Conservation (phyloP, 345 rosid species). For the Hirschfeldia incana region DNA sequence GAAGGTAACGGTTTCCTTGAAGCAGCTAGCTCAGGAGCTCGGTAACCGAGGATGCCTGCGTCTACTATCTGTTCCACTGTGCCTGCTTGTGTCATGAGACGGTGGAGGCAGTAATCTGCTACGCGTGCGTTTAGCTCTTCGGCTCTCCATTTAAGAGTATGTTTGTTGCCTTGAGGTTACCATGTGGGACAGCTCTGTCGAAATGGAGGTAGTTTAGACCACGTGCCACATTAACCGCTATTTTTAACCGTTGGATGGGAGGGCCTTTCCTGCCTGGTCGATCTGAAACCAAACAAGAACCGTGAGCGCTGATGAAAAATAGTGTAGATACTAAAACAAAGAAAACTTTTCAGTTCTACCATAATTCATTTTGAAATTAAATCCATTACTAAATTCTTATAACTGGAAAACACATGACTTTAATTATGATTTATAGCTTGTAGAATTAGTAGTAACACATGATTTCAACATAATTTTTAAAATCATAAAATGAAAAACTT, state of each 20-base stretch:
- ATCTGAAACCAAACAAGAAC: constrained; percentile 48
- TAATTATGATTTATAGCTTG: too few species aligned
- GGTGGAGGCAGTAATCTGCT: constrained; percentile 92
- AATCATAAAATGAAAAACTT: too few species aligned
- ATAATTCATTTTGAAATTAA: too few species aligned
- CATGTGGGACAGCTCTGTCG: constrained; percentile 95
- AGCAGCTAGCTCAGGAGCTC: constrained; percentile 92
- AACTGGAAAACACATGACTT: too few species aligned
- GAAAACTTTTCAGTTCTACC: too few species aligned
- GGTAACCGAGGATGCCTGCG: constrained; percentile 88
- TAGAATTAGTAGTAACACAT: too few species aligned
- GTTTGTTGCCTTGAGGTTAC: constrained; percentile 90
- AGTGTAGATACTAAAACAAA: too few species aligned
- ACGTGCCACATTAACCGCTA: constrained; percentile 93
- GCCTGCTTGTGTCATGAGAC: constrained; percentile 96
- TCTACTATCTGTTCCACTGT: constrained; percentile 90
- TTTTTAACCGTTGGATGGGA: constrained; percentile 76
- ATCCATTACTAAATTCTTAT: too few species aligned
- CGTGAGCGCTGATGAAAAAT: not conserved
- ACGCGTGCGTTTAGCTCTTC: constrained; percentile 93
- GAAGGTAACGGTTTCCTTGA: constrained; percentile 90
- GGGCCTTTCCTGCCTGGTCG: constrained; percentile 95
- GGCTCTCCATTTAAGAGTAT: constrained; percentile 63
- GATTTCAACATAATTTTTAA: too few species aligned
- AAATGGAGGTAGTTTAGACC: constrained; percentile 98